phyloP scores from a whole-genome alignment of 2,329 filamentous ascomycete species.

The Pseudocercospora fijiensis region DNA sequence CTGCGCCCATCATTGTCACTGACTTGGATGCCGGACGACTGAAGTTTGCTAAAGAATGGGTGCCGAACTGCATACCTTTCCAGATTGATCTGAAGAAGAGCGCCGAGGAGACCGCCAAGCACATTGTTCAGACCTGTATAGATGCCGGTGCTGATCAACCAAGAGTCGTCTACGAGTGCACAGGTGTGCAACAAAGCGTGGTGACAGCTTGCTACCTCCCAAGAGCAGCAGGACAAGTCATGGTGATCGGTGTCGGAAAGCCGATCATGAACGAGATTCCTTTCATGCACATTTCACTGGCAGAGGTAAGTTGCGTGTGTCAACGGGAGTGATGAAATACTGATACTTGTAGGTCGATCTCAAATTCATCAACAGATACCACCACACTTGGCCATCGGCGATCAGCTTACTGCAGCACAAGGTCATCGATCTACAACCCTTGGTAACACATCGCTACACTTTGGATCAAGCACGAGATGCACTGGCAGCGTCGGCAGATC shows the following conservation, averaged over 20 bases:
- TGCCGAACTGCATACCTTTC: conserved; percentile 37
- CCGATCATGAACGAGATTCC: conserved; percentile 39
- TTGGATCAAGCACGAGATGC: conserved; percentile 63
- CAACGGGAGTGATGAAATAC: not conserved
- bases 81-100: conserved; percentile 28
- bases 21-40: conserved; percentile 80
- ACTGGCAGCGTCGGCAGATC: conserved; percentile 54
- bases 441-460: conserved; percentile 64
- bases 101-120: conserved; percentile 29
- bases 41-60: conserved; percentile 71
- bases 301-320: conserved; percentile 21
- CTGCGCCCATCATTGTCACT: conserved; percentile 74
- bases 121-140: conserved; percentile 28
- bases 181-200: conserved; percentile 39
- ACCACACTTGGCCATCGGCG: conserved; percentile 67
- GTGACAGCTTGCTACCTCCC: conserved; percentile 33
- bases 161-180: conserved; percentile 38
- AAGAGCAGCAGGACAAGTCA: conserved; percentile 34
- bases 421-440: conserved; percentile 60
- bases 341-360: conserved; percentile 51
- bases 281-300: conserved; percentile 40
- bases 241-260: conserved; percentile 41
- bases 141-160: conserved; percentile 30
- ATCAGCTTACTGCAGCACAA: conserved; percentile 61
- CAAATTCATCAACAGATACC: conserved; percentile 69